Base-by-base conservation (phyloP, 768 basidiomycete species). In the Agaricus blazei region DNA sequence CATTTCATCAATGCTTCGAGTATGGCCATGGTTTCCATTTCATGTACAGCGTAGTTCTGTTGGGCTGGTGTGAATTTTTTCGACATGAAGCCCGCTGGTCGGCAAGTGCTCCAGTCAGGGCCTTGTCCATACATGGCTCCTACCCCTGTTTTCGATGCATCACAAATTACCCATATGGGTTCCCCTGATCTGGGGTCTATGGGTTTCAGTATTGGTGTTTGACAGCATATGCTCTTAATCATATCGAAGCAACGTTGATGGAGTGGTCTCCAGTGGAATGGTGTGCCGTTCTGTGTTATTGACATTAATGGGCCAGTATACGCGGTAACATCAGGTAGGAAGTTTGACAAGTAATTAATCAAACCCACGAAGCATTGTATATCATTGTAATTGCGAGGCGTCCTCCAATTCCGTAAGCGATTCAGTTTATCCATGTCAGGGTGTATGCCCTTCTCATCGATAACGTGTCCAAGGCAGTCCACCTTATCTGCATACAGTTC, bases 301-400 rank as follows among this genome's bases (percentile, higher is more conserved):
- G 53, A 51, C 4, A 66, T 50, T 9, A 79, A 51, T 2, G 71
- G 71, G 1, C 60, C 58, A 0, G 67, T 71, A 37, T 65, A 75
- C 1, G 63, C 52, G 0, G 70, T 63, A 0, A 75, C 56, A 48
- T 74, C 64, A 0, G 72, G 71, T 52, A 76, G 60, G 55, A 71
- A 73, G 6, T 66, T 66, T 3, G 62, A 64, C 1, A 77, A 36
- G 52, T 76, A 77, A 26, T 75, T 63, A 0, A 75, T 67, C 0
- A 77, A 62, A 12, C 76, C 75, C 2, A 76, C 57, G 43, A 78
- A 78, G n/a, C 61, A 27, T 42, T 73, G 71, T 0, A 78, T 61
- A 6, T 75, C 71, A 31, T 70, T 64, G 36, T 70, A 69, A 4
- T 59, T 61, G 0, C 64, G 37, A 0, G 72, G 75, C 12, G 58